Percentiles rank a stretch among this genome's conserved stretches.
Conservation (phyloP, 257 asterid genomes). For the Nicotiana attenuata region DNA sequence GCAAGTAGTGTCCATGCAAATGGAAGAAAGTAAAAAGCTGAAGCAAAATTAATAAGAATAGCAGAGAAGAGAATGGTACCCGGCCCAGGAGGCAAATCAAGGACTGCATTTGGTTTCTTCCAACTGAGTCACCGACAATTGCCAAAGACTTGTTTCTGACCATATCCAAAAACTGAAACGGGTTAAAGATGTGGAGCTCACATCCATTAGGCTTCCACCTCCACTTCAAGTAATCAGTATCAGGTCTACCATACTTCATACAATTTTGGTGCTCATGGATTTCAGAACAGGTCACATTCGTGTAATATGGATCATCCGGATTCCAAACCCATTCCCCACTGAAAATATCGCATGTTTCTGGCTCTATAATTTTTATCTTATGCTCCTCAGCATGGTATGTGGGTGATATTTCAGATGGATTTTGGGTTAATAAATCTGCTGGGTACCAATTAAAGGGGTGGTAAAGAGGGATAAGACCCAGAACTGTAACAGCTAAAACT, state of each 20-base stretch:
- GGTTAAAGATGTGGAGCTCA: conserved; percentile 47
- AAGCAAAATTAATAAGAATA: background rate
- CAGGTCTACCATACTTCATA: conserved; percentile 29
- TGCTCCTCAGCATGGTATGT: background rate
- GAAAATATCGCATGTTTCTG: conserved; percentile 32
- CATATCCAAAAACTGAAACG: conserved; percentile 47
- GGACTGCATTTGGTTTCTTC: conserved; percentile 73
- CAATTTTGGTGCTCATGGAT: conserved; percentile 35
- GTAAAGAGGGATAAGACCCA: conserved; percentile 34
- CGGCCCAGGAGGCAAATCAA: conserved; percentile 61
- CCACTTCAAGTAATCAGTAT: conserved; percentile 31
- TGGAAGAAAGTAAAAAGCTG: background rate
- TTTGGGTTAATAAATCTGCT: background rate
- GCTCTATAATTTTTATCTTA: conserved; percentile 6
- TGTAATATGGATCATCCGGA: conserved; percentile 53
- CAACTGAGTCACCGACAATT: conserved; percentile 68
- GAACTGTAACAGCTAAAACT: conserved; percentile 22
- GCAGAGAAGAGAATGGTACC: conserved; percentile 24
- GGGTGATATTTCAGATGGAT: background rate
- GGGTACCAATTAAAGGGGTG: conserved; percentile 14
- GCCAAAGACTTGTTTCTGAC: conserved; percentile 56
- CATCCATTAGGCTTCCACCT: conserved; percentile 43
- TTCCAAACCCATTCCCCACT: conserved; percentile 59
- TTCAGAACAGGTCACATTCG: conserved; percentile 27
- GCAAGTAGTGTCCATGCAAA: background rate